phyloP scores from a whole-genome alignment of 169 alveolate species.

The Eimeria acervulina region DNA sequence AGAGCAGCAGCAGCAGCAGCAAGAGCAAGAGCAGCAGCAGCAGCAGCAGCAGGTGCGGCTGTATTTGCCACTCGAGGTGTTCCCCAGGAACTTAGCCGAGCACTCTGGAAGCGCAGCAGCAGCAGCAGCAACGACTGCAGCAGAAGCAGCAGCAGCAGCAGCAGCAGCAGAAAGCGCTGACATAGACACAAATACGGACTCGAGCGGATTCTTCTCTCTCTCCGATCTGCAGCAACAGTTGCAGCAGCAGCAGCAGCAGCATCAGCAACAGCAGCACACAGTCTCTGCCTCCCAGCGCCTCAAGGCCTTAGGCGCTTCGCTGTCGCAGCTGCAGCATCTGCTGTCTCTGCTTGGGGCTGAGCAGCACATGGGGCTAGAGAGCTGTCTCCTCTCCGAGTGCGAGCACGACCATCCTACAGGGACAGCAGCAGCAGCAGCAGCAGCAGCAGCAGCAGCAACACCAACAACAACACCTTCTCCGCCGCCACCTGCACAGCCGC shows the following conservation, averaged over 20 bases:
- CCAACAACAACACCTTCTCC: neutral
- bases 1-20: neutral
- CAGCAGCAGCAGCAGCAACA: neutral
- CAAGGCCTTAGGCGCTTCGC: neutral
- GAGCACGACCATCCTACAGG: neutral
- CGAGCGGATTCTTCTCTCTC: neutral
- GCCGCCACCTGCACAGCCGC: neutral
- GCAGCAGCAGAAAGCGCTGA: neutral
- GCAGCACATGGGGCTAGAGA: conserved; percentile 23
- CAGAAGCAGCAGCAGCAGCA: neutral
- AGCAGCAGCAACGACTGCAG: conserved; percentile 7
- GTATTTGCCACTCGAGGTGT: conserved; percentile 40
- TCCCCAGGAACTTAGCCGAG: neutral
- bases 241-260: neutral
- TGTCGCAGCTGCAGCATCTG: conserved; percentile 39
- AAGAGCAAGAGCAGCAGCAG: neutral
- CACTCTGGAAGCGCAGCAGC: neutral
- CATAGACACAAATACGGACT: neutral
- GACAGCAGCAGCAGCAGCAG: conserved; percentile 60
- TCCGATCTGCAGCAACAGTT: neutral
- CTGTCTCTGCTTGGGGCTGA: conserved; percentile 46
- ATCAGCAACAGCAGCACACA: neutral
- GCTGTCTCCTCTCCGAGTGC: conserved; percentile 11
- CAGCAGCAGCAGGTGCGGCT: neutral
- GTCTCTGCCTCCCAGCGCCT: neutral